Conservation (phyloP, 495 filamentous ascomycete species). For the Aspergillus kassunensis region DNA sequence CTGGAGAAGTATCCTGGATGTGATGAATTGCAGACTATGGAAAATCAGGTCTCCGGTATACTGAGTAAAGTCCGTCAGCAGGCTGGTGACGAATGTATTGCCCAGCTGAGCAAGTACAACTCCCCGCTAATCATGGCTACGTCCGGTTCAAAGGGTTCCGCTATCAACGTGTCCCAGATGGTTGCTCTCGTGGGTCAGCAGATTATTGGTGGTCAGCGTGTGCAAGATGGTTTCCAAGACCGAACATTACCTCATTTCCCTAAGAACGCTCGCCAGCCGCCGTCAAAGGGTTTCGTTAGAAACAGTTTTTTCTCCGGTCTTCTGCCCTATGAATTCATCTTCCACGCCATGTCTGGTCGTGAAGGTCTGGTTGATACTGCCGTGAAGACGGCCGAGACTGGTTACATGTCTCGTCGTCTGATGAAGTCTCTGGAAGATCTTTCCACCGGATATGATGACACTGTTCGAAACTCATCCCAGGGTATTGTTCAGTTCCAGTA, state of each 20-base stretch:
- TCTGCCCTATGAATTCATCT: slow-evolving; percentile 85
- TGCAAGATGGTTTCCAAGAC: slow-evolving; percentile 94
- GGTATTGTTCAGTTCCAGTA: slow-evolving; percentile 95
- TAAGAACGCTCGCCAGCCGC: slow-evolving; percentile 83
- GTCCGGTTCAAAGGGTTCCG: slow-evolving; percentile 91
- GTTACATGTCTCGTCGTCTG: slow-evolving; percentile 96
- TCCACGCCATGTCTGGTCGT: slow-evolving; percentile 97
- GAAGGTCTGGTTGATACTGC: slow-evolving; percentile 99
- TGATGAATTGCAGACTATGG: slow-evolving; percentile 85
- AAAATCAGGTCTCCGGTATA: slow-evolving; percentile 85
- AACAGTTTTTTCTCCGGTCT: slow-evolving; percentile 98
- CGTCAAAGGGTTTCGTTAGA: slow-evolving; percentile 91
- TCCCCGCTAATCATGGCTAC: slow-evolving; percentile 95
- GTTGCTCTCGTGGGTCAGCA: slow-evolving; percentile 96
- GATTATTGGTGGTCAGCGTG: slow-evolving; percentile 91
- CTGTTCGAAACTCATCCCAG: slow-evolving; percentile 81
- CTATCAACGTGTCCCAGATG: slow-evolving; percentile 99
- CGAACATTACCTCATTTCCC: slow-evolving; percentile 92
- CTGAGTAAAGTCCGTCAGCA: slow-evolving; percentile 85
- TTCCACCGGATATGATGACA: slow-evolving; percentile 86
- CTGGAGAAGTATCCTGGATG: slow-evolving; percentile 83
- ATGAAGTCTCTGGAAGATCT: slow-evolving; percentile 98
- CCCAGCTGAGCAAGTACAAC: slow-evolving; percentile 84
- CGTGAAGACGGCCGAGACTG: slow-evolving; percentile 97
- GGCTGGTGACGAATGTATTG: slow-evolving; percentile 88